Evolutionary conservation across 2,329 filamentous ascomycete species (phyloP).

Genomic region (Alternaria metachromatica): DNA sequence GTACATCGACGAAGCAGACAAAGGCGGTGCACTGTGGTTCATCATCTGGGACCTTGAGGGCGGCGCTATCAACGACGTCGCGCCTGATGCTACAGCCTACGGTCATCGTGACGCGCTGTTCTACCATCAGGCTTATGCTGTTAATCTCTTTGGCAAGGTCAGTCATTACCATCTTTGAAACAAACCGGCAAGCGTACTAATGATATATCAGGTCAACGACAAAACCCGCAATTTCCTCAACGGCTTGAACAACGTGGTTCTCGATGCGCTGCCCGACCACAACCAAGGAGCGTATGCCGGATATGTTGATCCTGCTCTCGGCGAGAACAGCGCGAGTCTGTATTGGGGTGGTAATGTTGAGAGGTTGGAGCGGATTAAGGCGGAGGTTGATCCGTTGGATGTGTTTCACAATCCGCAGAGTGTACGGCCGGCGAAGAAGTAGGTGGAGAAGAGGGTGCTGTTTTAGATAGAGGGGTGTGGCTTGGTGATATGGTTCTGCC

Average conservation of each 20-base stretch:
- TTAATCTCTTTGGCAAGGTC: conserved; percentile 38
- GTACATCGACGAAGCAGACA: conserved; percentile 40
- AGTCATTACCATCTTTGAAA: too few relatives aligned
- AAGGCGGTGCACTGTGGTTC: conserved; percentile 44
- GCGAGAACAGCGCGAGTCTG: conserved; percentile 50
- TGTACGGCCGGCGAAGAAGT: conserved; percentile 29
- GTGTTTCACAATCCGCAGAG: conserved; percentile 48
- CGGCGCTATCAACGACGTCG: conserved; percentile 42
- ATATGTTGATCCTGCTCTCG: conserved; percentile 58
- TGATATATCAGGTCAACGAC: conserved; percentile 26
- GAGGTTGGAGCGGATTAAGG: conserved; percentile 49
- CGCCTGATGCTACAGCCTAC: conserved; percentile 41
- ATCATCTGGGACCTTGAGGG: conserved; percentile 46
- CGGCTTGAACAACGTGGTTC: conserved; percentile 50
- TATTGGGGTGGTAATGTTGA: conserved; percentile 55
- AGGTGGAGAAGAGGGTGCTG: background rate
- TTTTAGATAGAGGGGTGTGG: background rate
- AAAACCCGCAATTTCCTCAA: conserved; percentile 51
- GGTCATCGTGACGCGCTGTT: conserved; percentile 44
- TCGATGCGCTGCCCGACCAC: conserved; percentile 34
- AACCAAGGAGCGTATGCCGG: conserved; percentile 59
- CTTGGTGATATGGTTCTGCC: background rate
- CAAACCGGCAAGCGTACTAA: too few relatives aligned
- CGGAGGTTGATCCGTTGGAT: conserved; percentile 48
- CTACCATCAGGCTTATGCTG: conserved; percentile 48